A percentile compares a stretch with the other conserved stretches of the same genome.
Conservation (phyloP, 768 basidiomycete species). For the Clathrus columnatus region DNA sequence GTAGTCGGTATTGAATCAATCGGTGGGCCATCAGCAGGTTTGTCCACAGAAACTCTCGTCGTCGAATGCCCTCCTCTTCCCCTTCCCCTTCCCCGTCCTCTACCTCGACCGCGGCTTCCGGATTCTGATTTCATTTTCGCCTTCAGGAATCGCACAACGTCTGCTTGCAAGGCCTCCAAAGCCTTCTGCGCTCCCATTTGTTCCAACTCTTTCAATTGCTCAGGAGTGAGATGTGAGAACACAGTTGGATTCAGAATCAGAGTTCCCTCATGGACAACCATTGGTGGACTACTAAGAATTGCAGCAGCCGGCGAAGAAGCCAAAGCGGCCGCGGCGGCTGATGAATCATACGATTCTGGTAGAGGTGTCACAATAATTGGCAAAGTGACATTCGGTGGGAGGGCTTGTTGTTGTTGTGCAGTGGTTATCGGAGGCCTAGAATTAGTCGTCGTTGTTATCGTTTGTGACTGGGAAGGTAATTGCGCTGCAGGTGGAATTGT, state of each 20-base stretch:
- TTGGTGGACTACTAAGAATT: constrained; percentile 38
- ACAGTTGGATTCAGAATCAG: constrained; percentile 80
- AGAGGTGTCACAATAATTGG: constrained; percentile 4
- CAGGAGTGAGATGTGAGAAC: constrained; percentile 66
- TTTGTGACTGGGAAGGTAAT: neutral
- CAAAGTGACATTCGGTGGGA: neutral
- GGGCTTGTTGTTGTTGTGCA: constrained; percentile 1
- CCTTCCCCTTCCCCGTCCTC: constrained; percentile 32
- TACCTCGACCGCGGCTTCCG: constrained; percentile 13
- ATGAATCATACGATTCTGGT: constrained; percentile 18
- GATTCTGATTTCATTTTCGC: constrained; percentile 48
- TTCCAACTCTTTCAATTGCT: constrained; percentile 69
- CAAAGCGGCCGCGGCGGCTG: constrained; percentile 29
- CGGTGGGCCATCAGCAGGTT: neutral
- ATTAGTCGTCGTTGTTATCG: neutral
- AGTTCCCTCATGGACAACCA: constrained; percentile 77
- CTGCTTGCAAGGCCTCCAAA: constrained; percentile 68
- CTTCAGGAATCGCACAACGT: constrained; percentile 80
- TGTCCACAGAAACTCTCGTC: constrained; percentile 23
- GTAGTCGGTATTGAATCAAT: neutral
- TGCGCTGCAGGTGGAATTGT: constrained; percentile 13
- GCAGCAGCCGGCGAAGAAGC: constrained; percentile 22
- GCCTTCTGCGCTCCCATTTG: constrained; percentile 77
- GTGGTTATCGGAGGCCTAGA: neutral
- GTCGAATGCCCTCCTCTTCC: constrained; percentile 27